A percentile compares a stretch with the other conserved stretches of the same genome.
phyloP scores from a whole-genome alignment of 306 rosid genomes.

The Leucaena leucocephala region DNA sequence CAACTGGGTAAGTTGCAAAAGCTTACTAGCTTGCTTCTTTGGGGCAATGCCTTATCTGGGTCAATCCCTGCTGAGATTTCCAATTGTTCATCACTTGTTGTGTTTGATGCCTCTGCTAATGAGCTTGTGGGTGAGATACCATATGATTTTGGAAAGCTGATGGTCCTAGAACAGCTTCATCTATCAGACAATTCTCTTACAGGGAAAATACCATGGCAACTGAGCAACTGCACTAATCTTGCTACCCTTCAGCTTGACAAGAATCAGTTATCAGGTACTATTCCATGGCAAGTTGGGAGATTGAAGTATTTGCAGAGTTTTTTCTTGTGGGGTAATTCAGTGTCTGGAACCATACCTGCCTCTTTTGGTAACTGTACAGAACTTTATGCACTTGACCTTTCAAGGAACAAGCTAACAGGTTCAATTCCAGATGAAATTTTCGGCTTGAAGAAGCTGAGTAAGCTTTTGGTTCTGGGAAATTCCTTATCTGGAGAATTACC shows the following conservation, averaged over 20 bases:
- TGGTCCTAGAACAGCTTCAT: constrained; percentile 86
- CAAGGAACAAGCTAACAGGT: constrained; percentile 90
- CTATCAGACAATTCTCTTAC: constrained; percentile 77
- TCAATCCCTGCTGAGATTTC: constrained; percentile 82
- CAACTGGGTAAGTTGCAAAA: constrained; percentile 77
- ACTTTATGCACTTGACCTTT: constrained; percentile 91
- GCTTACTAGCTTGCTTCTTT: constrained; percentile 79
- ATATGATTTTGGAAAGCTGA: constrained; percentile 74
- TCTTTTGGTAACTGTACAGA: constrained; percentile 93
- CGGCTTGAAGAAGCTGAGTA: constrained; percentile 87
- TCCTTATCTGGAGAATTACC: constrained; percentile 78
- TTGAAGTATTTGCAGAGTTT: constrained; percentile 71
- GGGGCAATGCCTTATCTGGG: constrained; percentile 81
- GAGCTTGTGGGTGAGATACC: constrained; percentile 78
- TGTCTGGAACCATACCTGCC: constrained; percentile 83
- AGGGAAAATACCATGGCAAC: constrained; percentile 76
- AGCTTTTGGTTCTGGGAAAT: constrained; percentile 93
- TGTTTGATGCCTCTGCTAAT: constrained; percentile 82
- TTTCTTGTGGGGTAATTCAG: constrained; percentile 90
- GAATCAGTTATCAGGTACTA: constrained; percentile 84
- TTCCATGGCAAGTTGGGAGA: constrained; percentile 82
- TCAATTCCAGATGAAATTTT: constrained; percentile 89
- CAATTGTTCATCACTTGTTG: constrained; percentile 81
- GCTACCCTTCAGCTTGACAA: constrained; percentile 91
- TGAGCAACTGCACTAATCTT: constrained; percentile 89